A percentile compares a stretch with the other conserved stretches of the same genome.
Conservation (phyloP, 495 filamentous ascomycete genomes). For the Penicillium maclennaniae region DNA sequence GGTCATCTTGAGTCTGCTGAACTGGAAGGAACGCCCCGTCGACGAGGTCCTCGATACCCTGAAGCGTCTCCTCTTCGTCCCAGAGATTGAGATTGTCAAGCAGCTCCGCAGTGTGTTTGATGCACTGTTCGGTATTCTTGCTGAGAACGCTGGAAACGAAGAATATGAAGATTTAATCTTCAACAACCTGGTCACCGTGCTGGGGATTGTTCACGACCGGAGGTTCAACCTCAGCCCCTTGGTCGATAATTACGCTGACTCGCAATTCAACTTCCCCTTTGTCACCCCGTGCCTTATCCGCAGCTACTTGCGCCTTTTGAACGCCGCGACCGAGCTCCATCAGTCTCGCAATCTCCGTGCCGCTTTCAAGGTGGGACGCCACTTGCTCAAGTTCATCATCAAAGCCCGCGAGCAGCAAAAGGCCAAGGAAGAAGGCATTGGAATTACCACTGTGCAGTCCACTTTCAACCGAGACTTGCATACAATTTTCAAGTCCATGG, state of each 20-base stretch:
- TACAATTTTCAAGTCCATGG: slow-evolving; percentile 83
- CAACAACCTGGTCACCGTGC: slow-evolving; percentile 78
- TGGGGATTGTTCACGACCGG: slow-evolving; percentile 92
- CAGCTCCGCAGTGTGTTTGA: slow-evolving; percentile 86
- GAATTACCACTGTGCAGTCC: slow-evolving; percentile 71
- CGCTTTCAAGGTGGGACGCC: slow-evolving; percentile 90
- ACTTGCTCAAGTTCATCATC: slow-evolving; percentile 93
- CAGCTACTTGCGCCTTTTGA: slow-evolving; percentile 78
- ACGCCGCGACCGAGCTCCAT: slow-evolving; percentile 72
- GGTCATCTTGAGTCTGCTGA: slow-evolving; percentile 74
- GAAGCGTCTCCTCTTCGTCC: slow-evolving; percentile 83
- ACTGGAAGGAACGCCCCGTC: slow-evolving; percentile 73
- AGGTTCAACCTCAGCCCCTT: slow-evolving; percentile 86
- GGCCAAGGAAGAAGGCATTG: slow-evolving; percentile 82
- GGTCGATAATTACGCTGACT: slow-evolving; percentile 88
- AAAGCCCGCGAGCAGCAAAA: slow-evolving; percentile 84
- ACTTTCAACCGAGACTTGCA: slow-evolving; percentile 81
- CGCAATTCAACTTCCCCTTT: slow-evolving; percentile 87
- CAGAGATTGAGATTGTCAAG: slow-evolving; percentile 97
- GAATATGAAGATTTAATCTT: slow-evolving; percentile 93
- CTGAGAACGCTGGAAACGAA: slow-evolving; percentile 82
- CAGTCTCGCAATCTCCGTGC: slow-evolving; percentile 80
- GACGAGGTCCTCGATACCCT: slow-evolving; percentile 69
- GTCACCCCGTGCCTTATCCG: slow-evolving; percentile 87
- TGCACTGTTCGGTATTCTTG: slow-evolving; percentile 83